Base-by-base conservation (phyloP, 305 asterid genomes). In the Petunia hybrid region DNA sequence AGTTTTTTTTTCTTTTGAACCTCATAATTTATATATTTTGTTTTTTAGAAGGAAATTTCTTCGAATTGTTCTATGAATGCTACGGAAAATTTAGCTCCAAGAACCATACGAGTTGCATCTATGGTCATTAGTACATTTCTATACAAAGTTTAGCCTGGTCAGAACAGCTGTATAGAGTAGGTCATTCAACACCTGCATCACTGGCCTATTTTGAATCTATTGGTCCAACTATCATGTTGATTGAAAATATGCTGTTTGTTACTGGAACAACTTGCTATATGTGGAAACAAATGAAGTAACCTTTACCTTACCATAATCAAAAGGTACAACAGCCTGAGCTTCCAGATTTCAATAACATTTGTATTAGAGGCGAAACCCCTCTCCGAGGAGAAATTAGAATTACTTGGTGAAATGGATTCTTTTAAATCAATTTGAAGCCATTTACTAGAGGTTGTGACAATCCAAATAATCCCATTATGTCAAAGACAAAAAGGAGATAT, bases 151-250 rank as follows among this genome's bases (percentile, higher is more conserved):
- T 48, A 35, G 46, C 78, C 78, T 51, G 36, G 35, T 1, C 7
- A 22, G 31, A 73, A 51, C 63, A 51, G 4, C 14, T 51, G 46
- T 73, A 48, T 13, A 7, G 62, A 40, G 31, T 73, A 51, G 46
- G 13, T 51, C 46, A 51, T 13, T 39, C 10, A 51, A 73, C 16
- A 73, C 38, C 46, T 51, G 31, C 62, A 31, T 71, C 42, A 10
- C 61, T 48, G 4, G 3, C 59, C 62, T 7, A 22, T 22, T 22
- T 48, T 71, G 61, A 71, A 71, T 71, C 77, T 48, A 48, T 48
- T 48, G 77, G 61, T 71, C 45, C 62, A 71, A 71, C 31, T 71
- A 31, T 71, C 59, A 48, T 10, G 77, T n/a, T 31, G 6, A 71
- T 71, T 48, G 45, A 48, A 71, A 2, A 6, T 36, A 48, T 71